Evolutionary conservation across 225 moss, liverwort and hornwort genomes (phyloP), one percentile per base, ranked within the genome.

Genomic region (Marchantia paleacea): DNA sequence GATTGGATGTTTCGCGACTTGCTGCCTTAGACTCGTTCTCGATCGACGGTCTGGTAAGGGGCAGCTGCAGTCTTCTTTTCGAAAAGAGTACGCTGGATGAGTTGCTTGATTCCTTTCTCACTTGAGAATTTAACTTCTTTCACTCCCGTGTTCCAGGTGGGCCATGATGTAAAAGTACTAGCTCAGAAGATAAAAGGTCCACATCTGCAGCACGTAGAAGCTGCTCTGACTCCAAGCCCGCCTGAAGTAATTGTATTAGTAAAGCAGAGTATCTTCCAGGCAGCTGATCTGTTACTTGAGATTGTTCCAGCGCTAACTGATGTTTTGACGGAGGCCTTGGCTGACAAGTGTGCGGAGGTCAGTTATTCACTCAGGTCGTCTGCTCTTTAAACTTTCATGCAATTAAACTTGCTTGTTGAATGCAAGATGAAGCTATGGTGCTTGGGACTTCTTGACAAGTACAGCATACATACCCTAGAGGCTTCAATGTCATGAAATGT

Each of bases 341-440:
- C 95, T 25, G 95, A 96, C 76, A 92, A 92, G 79, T 96, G 95
- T 86, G 91, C 91, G 39, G 95, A 96, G 92, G 95, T 94, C 70
- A 87, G 87, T 87, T 62, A 26, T 26, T 15, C 0, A 26, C 55
- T 74, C 53, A 55, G 13, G 26, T 78, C 72, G 48, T 69, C 28
- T 75, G 53, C 60, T n/a, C n/a, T 76, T 75, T 52, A 52, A 63
- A 20, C 39, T 69, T 70, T 8, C 70, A 19, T 48, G 48, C 47
- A 8, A 49, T 6, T 70, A 0, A 70, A 5, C 39, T 39, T 2
- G 39, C 3, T 39, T 39, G 39, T 2, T 39, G 39, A 39, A 39
- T 39, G 39, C 39, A 39, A 39, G 39, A 2, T 39, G 39, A 39
- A 39, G 39, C 39, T 2, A 39, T 66, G 25, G 10, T 64, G 25